Evolutionary conservation across 805 yeast genomes (phyloP).

Genomic region (Hanseniaspora mollemarum): DNA sequence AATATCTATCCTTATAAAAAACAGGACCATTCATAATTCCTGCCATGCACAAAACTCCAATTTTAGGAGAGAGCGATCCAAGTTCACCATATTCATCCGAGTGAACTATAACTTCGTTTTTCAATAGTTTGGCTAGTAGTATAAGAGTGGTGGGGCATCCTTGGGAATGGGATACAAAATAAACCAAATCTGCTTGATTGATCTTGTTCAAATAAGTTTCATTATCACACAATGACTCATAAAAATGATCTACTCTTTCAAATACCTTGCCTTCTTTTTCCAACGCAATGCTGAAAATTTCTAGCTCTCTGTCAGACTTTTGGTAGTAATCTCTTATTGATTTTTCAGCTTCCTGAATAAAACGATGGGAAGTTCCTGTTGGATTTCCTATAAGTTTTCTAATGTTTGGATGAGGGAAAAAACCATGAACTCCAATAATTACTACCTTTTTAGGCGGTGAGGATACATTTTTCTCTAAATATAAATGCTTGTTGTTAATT

Average conservation of each 20-base stretch:
- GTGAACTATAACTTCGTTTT: constrained; percentile 36
- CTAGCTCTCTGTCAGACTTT: constrained; percentile 18
- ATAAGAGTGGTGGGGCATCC: constrained; percentile 88
- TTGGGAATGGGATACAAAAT: constrained; percentile 88
- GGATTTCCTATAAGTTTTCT: constrained; percentile 89
- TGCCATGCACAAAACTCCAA: constrained; percentile 85
- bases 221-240: constrained; percentile 40
- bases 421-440: constrained; percentile 91
- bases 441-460: constrained; percentile 45
- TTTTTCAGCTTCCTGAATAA: constrained; percentile 80
- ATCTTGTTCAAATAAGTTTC: constrained; percentile 47
- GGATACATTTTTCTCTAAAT: background rate
- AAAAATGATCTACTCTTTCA: constrained; percentile 74
- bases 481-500: background rate
- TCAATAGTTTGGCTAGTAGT: constrained; percentile 60
- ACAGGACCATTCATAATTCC: constrained; percentile 92
- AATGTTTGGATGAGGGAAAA: constrained; percentile 78
- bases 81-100: constrained; percentile 18
- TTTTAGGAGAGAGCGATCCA: constrained; percentile 28
- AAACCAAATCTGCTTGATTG: constrained; percentile 69
- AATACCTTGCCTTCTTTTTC: constrained; percentile 88
- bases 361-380: constrained; percentile 85
- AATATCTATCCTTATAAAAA: constrained; percentile 71
- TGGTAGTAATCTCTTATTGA: constrained; percentile 60
- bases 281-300: constrained; percentile 80